phyloP scores from a whole-genome alignment of 331 rosid genomes.

The Quercus lobata region DNA sequence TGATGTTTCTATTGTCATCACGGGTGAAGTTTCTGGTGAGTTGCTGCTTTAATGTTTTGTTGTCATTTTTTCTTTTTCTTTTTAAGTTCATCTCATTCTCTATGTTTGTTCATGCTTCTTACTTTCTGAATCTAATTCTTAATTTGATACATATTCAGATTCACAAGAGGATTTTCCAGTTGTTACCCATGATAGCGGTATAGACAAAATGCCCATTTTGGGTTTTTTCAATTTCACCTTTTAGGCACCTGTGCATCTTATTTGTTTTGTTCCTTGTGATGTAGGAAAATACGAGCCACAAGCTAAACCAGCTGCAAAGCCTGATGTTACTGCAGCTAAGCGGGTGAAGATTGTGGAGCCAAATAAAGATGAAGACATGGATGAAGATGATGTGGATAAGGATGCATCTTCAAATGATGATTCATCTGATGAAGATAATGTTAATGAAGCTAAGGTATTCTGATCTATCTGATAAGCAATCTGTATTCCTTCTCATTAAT shows the following conservation, averaged over 20 bases:
- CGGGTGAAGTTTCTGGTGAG: constrained; percentile 35
- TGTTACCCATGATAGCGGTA: constrained; percentile 32
- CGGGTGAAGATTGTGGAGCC: constrained; percentile 25
- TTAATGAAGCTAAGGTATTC: constrained; percentile 5
- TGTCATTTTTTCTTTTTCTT: background rate
- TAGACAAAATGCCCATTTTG: background rate
- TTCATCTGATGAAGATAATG: constrained; percentile 37
- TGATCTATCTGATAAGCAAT: background rate
- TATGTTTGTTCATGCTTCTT: background rate
- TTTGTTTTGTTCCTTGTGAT: constrained; percentile 1
- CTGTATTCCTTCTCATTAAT: background rate
- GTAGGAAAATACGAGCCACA: constrained; percentile 17
- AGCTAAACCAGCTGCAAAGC: constrained; percentile 14
- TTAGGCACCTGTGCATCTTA: background rate
- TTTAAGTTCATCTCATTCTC: background rate
- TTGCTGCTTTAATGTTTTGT: constrained; percentile 8
- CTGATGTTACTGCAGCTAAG: constrained; percentile 14
- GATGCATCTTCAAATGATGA: constrained; percentile 30
- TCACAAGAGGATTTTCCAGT: constrained; percentile 25
- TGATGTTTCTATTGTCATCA: constrained; percentile 23
- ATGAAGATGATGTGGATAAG: constrained; percentile 22
- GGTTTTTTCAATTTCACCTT: background rate
- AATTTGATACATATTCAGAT: constrained; percentile 18
- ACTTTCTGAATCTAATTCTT: constrained; percentile 25
- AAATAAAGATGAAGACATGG: constrained; percentile 15